Conservation (phyloP, 1,284 basidiomycete genomes). For the Ustilago hordei region DNA sequence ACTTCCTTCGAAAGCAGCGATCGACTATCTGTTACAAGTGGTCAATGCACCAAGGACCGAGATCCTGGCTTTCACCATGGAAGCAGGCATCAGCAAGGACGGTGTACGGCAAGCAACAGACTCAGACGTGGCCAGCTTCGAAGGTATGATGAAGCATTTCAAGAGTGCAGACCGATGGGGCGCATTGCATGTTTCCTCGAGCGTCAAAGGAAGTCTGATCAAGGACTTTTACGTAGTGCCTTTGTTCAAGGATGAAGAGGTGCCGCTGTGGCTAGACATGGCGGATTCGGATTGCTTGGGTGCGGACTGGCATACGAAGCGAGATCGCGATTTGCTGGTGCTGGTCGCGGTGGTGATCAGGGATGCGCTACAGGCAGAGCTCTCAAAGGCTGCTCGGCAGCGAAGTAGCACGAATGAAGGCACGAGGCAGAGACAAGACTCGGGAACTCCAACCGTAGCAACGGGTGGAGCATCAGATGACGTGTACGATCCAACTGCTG, state of each 20-base stretch:
- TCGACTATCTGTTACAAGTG: conserved; percentile 64
- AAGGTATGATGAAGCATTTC: conserved; percentile 39
- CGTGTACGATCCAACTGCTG: conserved; percentile 32
- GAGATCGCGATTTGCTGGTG: conserved; percentile 56
- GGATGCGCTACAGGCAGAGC: conserved; percentile 42
- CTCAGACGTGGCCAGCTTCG: conserved; percentile 35
- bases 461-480: conserved; percentile 6
- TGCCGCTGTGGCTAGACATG: conserved; percentile 64
- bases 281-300: conserved; percentile 51
- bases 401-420: conserved; percentile 32
- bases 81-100: conserved; percentile 42
- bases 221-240: conserved; percentile 68
- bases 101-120: conserved; percentile 11
- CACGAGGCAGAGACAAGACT: conserved; percentile 2
- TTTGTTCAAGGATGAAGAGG: conserved; percentile 49
- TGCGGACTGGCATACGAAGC: conserved; percentile 29
- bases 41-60: conserved; percentile 58
- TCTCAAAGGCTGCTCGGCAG: conserved; percentile 22
- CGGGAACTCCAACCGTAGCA: neutral
- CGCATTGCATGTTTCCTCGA: conserved; percentile 56
- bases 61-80: conserved; percentile 56
- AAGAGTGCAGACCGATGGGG: conserved; percentile 59
- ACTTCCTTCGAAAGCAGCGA: conserved; percentile 58
- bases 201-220: conserved; percentile 51
- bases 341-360: conserved; percentile 59